These are phyloP conservation scores for Staphylotrichum tortipilum DNA, from an alignment of 495 filamentous ascomycete species.

Conservation along the genomic window DNA sequence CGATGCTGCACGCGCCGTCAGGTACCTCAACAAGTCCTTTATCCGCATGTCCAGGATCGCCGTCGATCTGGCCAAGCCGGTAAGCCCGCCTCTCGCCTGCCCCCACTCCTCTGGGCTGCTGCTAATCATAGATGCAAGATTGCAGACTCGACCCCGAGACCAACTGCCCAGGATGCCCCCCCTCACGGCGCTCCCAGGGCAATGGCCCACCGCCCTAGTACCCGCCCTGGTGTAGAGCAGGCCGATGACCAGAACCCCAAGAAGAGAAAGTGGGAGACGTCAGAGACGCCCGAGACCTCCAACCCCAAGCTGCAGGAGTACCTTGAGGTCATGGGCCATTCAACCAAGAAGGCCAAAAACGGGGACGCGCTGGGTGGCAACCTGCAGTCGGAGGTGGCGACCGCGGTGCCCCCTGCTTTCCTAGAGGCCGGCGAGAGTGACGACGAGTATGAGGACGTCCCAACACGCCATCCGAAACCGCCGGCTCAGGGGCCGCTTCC, in stretches of 20 bases:
- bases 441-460: slow-evolving; percentile 57
- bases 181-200: slow-evolving; percentile 8
- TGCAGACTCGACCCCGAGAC: slow-evolving; percentile 15
- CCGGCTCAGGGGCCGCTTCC: slow-evolving; percentile 24
- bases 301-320: slow-evolving; percentile 82
- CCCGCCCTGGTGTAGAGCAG: slow-evolving; percentile 8
- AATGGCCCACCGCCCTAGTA: background rate
- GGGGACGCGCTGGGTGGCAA: slow-evolving; percentile 13
- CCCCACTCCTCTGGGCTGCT: slow-evolving; percentile 9
- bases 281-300: slow-evolving; percentile 39
- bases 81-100: slow-evolving; percentile 28
- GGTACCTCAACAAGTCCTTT: slow-evolving; percentile 90
- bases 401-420: slow-evolving; percentile 39
- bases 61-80: slow-evolving; percentile 84
- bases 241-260: slow-evolving; percentile 17
- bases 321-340: slow-evolving; percentile 63
- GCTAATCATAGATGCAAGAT: slow-evolving; percentile 20
- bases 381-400: slow-evolving; percentile 15
- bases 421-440: slow-evolving; percentile 48
- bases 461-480: slow-evolving; percentile 28
- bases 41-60: slow-evolving; percentile 93
- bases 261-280: slow-evolving; percentile 49
- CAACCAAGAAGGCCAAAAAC: slow-evolving; percentile 21
- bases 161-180: slow-evolving; percentile 8
- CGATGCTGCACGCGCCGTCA: slow-evolving; percentile 71